Percentiles rank a stretch among this genome's conserved stretches.
Evolutionary conservation across 139 green algal species (phyloP).

Genomic region (Coccomyxa sp.): DNA sequence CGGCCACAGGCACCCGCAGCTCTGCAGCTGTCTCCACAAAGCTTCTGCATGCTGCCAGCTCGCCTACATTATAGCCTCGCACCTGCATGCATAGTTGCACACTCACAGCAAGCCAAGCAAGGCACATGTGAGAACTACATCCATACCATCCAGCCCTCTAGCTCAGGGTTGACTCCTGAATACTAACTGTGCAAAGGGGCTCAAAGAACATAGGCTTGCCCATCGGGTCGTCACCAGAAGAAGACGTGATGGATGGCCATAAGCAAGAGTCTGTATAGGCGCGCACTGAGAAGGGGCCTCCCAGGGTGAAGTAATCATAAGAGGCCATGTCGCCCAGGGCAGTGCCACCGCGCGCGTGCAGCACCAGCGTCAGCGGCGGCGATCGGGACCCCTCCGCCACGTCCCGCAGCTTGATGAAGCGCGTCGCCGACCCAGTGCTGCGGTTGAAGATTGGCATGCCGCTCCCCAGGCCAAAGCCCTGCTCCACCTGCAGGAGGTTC

Average conservation of each 20-base stretch:
- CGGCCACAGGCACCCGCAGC: conserved; percentile 61
- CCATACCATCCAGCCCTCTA: no score
- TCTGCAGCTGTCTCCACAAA: conserved; percentile 83
- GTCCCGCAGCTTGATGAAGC: conserved; percentile 54
- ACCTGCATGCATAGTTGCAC: conserved; percentile 37
- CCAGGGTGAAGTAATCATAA: conserved; percentile 94
- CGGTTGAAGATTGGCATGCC: conserved; percentile 74
- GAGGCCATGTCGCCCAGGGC: conserved; percentile 86
- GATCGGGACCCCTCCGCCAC: conserved; percentile 1
- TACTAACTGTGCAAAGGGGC: no score
- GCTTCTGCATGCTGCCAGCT: conserved; percentile 78
- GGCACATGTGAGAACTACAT: background rate
- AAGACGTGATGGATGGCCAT: no score
- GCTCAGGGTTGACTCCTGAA: no score
- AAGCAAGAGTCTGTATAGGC: no score
- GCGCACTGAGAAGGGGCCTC: conserved; percentile 81
- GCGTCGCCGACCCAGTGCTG: conserved; percentile 40
- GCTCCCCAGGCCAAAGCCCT: conserved; percentile 71
- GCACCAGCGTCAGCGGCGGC: conserved; percentile 69
- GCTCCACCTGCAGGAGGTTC: conserved; percentile 75
- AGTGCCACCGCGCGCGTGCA: conserved; percentile 58
- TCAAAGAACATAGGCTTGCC: no score
- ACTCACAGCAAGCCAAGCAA: background rate
- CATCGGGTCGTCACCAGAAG: no score
- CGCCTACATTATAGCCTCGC: conserved; percentile 88